These are phyloP conservation scores for Xerocomus minutiporus DNA, from an alignment of 1,284 basidiomycete genomes.

Conservation along the genomic window DNA sequence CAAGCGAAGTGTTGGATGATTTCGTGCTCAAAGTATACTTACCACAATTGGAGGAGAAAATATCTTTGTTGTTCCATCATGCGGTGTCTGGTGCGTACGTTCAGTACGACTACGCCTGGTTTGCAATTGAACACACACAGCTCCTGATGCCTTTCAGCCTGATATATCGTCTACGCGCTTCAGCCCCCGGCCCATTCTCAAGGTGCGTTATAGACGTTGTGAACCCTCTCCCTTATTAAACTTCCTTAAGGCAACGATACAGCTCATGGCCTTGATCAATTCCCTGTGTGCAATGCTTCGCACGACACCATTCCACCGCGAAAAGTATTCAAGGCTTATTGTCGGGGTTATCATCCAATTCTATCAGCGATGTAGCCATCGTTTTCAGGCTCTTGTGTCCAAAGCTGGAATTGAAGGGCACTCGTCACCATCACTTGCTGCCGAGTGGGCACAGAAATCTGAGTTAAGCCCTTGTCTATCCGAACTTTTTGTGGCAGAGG, in stretches of 20 bases:
- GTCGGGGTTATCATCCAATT: constrained; percentile 96
- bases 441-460: constrained; percentile 81
- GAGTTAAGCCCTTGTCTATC: constrained; percentile 73
- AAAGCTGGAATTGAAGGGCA: constrained; percentile 34
- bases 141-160: constrained; percentile 79
- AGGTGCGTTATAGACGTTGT: constrained; percentile 45
- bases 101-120: not conserved
- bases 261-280: constrained; percentile 88
- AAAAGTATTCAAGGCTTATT: constrained; percentile 91
- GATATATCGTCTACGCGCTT: constrained; percentile 62
- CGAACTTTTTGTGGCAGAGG: constrained; percentile 48
- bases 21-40: constrained; percentile 93
- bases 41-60: constrained; percentile 94
- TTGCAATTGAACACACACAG: constrained; percentile 36
- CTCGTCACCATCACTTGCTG: constrained; percentile 59
- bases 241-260: constrained; percentile 64
- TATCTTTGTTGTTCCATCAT: constrained; percentile 82
- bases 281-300: constrained; percentile 90
- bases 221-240: constrained; percentile 6
- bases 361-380: constrained; percentile 89
- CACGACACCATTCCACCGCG: constrained; percentile 93
- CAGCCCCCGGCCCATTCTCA: constrained; percentile 71
- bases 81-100: constrained; percentile 67
- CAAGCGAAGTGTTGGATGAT: constrained; percentile 82
- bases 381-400: constrained; percentile 75